phyloP scores from a whole-genome alignment of 1,284 basidiomycete genomes.

The Irpex sp. region DNA sequence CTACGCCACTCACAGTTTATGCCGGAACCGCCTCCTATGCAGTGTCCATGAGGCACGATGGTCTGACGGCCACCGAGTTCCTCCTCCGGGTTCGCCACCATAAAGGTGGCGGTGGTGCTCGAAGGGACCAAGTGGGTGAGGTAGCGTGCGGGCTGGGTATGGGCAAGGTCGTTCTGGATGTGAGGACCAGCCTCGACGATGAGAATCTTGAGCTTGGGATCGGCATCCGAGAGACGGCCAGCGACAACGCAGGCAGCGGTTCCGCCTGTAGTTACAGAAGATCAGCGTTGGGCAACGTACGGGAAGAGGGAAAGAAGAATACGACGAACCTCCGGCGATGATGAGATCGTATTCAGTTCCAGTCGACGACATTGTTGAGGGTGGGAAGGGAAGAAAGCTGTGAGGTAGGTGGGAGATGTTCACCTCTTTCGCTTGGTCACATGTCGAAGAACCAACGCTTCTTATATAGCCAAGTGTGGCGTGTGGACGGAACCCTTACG shows the following conservation, averaged over 20 bases:
- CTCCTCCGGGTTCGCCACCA: slow-evolving; percentile 36
- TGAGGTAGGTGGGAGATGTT: background rate
- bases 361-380: slow-evolving; percentile 4
- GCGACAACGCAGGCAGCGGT: slow-evolving; percentile 11
- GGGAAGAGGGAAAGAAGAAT: background rate
- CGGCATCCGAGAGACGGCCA: slow-evolving; percentile 12
- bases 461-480: background rate
- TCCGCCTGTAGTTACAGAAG: slow-evolving; percentile 6
- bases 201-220: slow-evolving; percentile 12
- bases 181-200: slow-evolving; percentile 45
- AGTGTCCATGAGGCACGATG: slow-evolving; percentile 36
- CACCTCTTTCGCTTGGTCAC: background rate
- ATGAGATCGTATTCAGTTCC: slow-evolving; percentile 23
- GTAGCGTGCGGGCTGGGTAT: slow-evolving; percentile 46
- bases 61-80: slow-evolving; percentile 37
- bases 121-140: slow-evolving; percentile 31
- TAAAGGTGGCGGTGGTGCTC: slow-evolving; percentile 35
- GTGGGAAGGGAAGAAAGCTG: background rate
- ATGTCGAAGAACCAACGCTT: background rate
- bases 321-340: slow-evolving; percentile 25
- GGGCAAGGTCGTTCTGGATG: slow-evolving; percentile 33
- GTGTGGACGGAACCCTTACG: background rate
- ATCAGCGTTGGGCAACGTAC: background rate
- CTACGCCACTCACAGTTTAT: slow-evolving; percentile 41
- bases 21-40: slow-evolving; percentile 50